Evolutionary conservation across 2,329 filamentous ascomycete genomes (phyloP).

Genomic region (Endoconidiophora polonica): DNA sequence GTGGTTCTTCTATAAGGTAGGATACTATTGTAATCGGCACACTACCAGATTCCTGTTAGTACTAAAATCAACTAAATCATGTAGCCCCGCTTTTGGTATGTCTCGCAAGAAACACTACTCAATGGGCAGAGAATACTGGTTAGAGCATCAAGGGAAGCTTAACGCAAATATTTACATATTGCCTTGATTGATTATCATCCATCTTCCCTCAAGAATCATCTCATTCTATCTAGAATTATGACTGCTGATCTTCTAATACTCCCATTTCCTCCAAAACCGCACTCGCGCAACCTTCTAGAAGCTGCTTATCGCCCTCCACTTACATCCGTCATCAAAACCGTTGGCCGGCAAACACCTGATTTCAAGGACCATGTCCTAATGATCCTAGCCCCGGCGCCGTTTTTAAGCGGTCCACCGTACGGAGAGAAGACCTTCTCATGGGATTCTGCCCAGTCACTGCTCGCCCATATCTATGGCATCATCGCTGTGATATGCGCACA

Average conservation of each 20-base stretch:
- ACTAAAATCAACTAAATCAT: too few relatives aligned
- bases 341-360: slow-evolving; percentile 9
- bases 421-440: slow-evolving; percentile 41
- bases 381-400: slow-evolving; percentile 44
- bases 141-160: too few relatives aligned
- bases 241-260: slow-evolving; percentile 36
- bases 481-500: slow-evolving; percentile 55
- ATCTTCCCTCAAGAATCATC: not conserved
- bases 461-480: slow-evolving; percentile 65
- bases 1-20: too few relatives aligned
- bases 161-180: too few relatives aligned
- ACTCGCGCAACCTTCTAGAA: slow-evolving; percentile 32
- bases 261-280: slow-evolving; percentile 42
- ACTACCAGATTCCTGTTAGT: too few relatives aligned
- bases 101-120: too few relatives aligned
- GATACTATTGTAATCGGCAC: too few relatives aligned
- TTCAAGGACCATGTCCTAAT: slow-evolving; percentile 21
- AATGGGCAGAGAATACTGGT: too few relatives aligned
- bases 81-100: too few relatives aligned
- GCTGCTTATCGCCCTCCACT: slow-evolving; percentile 45
- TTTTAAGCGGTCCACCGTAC: slow-evolving; percentile 35
- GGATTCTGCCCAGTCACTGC: slow-evolving; percentile 50
- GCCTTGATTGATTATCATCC: too few relatives aligned
- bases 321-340: slow-evolving; percentile 31
- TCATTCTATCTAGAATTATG: not conserved